Conservation (phyloP, 352 stramenopile species). For the Peronospora belbahrii region DNA sequence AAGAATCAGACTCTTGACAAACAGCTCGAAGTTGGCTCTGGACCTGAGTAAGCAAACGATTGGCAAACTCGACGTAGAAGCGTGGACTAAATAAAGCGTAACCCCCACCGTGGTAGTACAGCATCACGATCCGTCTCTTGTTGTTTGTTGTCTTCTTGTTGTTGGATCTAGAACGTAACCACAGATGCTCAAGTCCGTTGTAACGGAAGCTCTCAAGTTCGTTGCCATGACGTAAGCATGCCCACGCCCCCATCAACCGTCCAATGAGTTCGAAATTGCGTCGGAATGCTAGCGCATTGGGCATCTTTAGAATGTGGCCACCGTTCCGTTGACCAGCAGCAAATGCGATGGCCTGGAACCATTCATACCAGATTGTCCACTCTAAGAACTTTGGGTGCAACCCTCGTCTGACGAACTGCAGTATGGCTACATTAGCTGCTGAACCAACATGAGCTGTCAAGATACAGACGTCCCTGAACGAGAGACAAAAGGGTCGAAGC, state of each 20-base stretch:
- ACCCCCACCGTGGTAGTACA: constrained; percentile 57
- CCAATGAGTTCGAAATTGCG: constrained; percentile 34
- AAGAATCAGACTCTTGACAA: background rate
- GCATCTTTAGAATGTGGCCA: constrained; percentile 29
- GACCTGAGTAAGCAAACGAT: constrained; percentile 25
- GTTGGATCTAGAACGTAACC: constrained; percentile 21
- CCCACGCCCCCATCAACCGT: constrained; percentile 17
- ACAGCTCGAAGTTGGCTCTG: constrained; percentile 7
- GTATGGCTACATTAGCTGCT: constrained; percentile 14
- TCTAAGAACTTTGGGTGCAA: constrained; percentile 25
- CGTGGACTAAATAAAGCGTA: constrained; percentile 46
- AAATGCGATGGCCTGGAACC: constrained; percentile 33
- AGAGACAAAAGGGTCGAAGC: constrained; percentile 35
- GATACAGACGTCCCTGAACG: constrained; percentile 20
- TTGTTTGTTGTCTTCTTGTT: background rate
- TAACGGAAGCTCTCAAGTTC: constrained; percentile 25
- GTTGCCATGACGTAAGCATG: constrained; percentile 23
- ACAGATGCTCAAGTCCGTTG: constrained; percentile 46
- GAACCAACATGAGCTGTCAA: constrained; percentile 15
- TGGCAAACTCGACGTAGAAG: constrained; percentile 46
- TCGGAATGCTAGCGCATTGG: constrained; percentile 29
- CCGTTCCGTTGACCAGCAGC: constrained; percentile 22
- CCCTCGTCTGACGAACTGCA: constrained; percentile 21
- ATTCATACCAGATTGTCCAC: constrained; percentile 39
- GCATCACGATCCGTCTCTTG: constrained; percentile 29